Conservation (phyloP, 768 basidiomycete genomes). For the Amanita pallidorosea region DNA sequence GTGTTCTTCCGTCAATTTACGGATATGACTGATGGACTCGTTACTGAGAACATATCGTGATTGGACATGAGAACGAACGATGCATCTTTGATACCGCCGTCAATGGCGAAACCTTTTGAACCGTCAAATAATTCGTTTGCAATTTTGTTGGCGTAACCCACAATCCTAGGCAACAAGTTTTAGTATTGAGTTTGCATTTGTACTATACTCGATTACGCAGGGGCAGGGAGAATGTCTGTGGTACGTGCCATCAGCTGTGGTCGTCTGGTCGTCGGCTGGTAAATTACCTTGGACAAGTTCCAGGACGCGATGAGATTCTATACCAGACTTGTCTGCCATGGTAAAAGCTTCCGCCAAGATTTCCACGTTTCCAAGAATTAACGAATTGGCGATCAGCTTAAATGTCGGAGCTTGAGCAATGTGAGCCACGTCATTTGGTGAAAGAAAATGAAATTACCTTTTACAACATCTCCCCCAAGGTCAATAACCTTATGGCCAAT, state of each 20-base stretch:
- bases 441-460: slow-evolving; percentile 31
- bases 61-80: slow-evolving; percentile 24
- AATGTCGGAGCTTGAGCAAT: slow-evolving; percentile 42
- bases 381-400: slow-evolving; percentile 74
- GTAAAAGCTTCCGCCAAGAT: slow-evolving; percentile 78
- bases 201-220: slow-evolving; percentile 25
- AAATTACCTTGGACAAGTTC: slow-evolving; percentile 44
- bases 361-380: slow-evolving; percentile 71
- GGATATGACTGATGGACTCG: slow-evolving; percentile 41
- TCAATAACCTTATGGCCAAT: slow-evolving; percentile 72
- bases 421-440: neutral
- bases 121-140: slow-evolving; percentile 67
- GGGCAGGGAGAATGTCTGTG: slow-evolving; percentile 59
- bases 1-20: slow-evolving; percentile 52
- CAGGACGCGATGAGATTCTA: slow-evolving; percentile 50
- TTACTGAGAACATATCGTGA: neutral
- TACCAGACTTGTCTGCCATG: slow-evolving; percentile 75
- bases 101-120: slow-evolving; percentile 63
- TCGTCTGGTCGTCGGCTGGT: neutral
- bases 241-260: neutral
- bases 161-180: slow-evolving; percentile 24
- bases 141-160: slow-evolving; percentile 59
- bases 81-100: slow-evolving; percentile 85
- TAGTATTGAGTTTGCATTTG: neutral
- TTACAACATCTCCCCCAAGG: slow-evolving; percentile 78